These are phyloP conservation scores for Verbena officinalis DNA, from an alignment of 257 asterid species.

Conservation along the genomic window DNA sequence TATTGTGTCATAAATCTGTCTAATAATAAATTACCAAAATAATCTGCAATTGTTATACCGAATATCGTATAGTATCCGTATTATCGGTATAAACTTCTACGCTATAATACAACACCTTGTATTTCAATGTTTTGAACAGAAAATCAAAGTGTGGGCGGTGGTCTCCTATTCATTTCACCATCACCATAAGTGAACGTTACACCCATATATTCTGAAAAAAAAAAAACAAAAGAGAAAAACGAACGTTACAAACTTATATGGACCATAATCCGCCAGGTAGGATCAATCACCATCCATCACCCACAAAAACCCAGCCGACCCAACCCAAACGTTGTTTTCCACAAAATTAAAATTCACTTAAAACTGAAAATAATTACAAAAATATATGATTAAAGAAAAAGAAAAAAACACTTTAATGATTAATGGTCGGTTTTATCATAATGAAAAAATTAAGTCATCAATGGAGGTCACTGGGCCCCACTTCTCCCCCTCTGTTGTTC, in stretches of 20 bases:
- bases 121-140: background rate
- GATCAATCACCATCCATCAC: background rate
- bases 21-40: no score
- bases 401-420: constrained; percentile 30
- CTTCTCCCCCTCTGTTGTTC: constrained; percentile 1
- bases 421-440: constrained; percentile 51
- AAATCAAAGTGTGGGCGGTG: constrained; percentile 3
- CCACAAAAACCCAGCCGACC: constrained; percentile 19
- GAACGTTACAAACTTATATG: constrained; percentile 8
- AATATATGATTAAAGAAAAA: background rate
- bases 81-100: background rate
- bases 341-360: background rate
- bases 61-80: no score
- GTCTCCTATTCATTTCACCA: constrained; percentile 6
- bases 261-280: constrained; percentile 31
- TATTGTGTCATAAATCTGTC: no score
- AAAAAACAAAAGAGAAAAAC: no score
- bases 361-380: background rate
- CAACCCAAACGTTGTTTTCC: constrained; percentile 24
- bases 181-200: constrained; percentile 24
- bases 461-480: constrained; percentile 34
- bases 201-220: background rate
- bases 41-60: no score
- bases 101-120: no score
- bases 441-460: constrained; percentile 38